Evolutionary conservation across 345 rosid genomes (phyloP).

Genomic region (Passiflora organensis): DNA sequence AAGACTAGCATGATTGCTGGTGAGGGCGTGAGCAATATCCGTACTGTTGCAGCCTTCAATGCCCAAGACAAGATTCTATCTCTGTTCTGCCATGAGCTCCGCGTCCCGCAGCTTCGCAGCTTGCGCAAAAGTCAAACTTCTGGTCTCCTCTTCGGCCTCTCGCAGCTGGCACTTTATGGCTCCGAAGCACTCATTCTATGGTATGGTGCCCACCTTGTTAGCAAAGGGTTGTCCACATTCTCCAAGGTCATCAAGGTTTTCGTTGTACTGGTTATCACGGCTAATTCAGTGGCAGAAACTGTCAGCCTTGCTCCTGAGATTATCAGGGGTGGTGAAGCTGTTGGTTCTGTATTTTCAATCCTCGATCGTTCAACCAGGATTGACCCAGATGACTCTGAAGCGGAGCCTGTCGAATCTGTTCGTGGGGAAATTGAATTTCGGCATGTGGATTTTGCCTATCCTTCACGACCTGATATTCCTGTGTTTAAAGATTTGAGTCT

Average conservation of each 20-base stretch:
- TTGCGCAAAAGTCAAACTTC: conserved; percentile 76
- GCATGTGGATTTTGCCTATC: conserved; percentile 94
- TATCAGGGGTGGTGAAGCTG: conserved; percentile 93
- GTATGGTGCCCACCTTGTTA: conserved; percentile 94
- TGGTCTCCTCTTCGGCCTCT: conserved; percentile 85
- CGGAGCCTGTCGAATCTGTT: conserved; percentile 74
- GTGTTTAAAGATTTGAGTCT: conserved; percentile 79
- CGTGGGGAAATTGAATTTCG: conserved; percentile 94
- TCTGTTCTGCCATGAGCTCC: conserved; percentile 75
- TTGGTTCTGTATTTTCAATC: conserved; percentile 88
- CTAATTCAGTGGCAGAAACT: conserved; percentile 97
- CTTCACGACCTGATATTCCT: conserved; percentile 77
- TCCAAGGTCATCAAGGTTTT: conserved; percentile 98
- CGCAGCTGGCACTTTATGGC: conserved; percentile 91
- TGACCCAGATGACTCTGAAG: conserved; percentile 91
- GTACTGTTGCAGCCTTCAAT: conserved; percentile 98
- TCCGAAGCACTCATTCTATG: conserved; percentile 96
- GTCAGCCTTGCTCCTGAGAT: conserved; percentile 99
- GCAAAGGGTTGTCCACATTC: conserved; percentile 79
- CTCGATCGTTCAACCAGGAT: conserved; percentile 74
- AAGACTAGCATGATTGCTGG: conserved; percentile 99
- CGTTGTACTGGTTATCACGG: conserved; percentile 88
- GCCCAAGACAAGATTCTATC: conserved; percentile 86
- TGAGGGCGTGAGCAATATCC: conserved; percentile 96
- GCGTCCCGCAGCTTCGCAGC: conserved; percentile 69